Evolutionary conservation across 495 filamentous ascomycete genomes (phyloP).

Genomic region (Aeminium ludgeri): DNA sequence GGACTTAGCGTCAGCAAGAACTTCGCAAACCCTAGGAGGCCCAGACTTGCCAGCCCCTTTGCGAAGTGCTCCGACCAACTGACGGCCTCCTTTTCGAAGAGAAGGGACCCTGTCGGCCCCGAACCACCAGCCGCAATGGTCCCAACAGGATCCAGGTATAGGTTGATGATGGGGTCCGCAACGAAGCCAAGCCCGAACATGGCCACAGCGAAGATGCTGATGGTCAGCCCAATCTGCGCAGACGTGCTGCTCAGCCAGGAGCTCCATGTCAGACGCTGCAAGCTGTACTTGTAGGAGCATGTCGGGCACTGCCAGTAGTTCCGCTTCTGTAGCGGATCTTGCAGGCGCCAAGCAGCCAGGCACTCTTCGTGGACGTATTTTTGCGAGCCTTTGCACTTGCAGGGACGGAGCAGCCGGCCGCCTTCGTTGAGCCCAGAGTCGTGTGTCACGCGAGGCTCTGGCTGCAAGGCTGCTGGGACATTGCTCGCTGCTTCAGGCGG

Average conservation of each 20-base stretch:
- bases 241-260: constrained; percentile 52
- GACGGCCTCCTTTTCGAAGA: constrained; percentile 29
- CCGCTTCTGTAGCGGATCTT: constrained; percentile 46
- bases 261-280: constrained; percentile 62
- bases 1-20: constrained; percentile 57
- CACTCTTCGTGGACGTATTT: constrained; percentile 95
- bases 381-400: constrained; percentile 80
- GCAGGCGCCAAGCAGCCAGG: constrained; percentile 66
- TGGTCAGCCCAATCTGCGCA: constrained; percentile 47
- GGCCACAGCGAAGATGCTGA: constrained; percentile 47
- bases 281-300: constrained; percentile 67
- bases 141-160: constrained; percentile 61
- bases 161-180: constrained; percentile 79
- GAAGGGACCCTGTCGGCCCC: constrained; percentile 10
- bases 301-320: constrained; percentile 83
- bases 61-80: constrained; percentile 69
- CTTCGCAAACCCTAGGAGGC: constrained; percentile 72
- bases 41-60: constrained; percentile 72
- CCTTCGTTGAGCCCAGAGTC: constrained; percentile 44
- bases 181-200: constrained; percentile 75
- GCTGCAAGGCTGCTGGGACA: constrained; percentile 44
- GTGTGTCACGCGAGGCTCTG: constrained; percentile 49
- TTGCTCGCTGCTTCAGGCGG: background rate
- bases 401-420: constrained; percentile 77
- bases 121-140: constrained; percentile 28